Conservation (phyloP, 1,139 yeast species). For the Pichia sp. region DNA sequence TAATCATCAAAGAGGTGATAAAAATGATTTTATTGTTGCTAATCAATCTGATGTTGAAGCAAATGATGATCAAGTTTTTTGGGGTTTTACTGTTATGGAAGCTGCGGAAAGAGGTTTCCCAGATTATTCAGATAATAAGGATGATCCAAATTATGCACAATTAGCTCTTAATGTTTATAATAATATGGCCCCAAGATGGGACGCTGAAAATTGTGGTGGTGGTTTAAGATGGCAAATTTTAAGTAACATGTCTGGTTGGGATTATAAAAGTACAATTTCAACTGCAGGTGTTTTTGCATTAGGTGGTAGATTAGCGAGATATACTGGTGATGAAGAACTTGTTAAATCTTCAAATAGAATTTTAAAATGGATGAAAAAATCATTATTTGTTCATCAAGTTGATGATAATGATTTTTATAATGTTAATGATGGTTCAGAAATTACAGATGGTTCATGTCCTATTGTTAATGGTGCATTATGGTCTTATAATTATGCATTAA, state of each 20-base stretch:
- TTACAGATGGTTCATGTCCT: slow-evolving; percentile 52
- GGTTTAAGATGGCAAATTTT: slow-evolving; percentile 97
- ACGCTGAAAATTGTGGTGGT: slow-evolving; percentile 63
- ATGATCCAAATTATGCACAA: slow-evolving; percentile 62
- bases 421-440: slow-evolving; percentile 74
- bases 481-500: slow-evolving; percentile 87
- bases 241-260: slow-evolving; percentile 90
- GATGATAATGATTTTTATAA: slow-evolving; percentile 33
- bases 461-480: slow-evolving; percentile 58
- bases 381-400: slow-evolving; percentile 44
- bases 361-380: slow-evolving; percentile 74
- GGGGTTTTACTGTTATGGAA: slow-evolving; percentile 7
- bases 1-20: slow-evolving; percentile 69
- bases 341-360: slow-evolving; percentile 73
- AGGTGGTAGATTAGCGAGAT: slow-evolving; percentile 83
- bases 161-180: slow-evolving; percentile 79
- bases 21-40: slow-evolving; percentile 72
- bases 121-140: slow-evolving; percentile 47
- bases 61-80: slow-evolving; percentile 59
- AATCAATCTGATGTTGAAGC: slow-evolving; percentile 93
- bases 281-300: slow-evolving; percentile 87
- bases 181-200: slow-evolving; percentile 90
- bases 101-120: slow-evolving; percentile 46
- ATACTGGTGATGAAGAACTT: slow-evolving; percentile 56
- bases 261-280: slow-evolving; percentile 83